These are phyloP conservation scores for Metroxylon sagu DNA, from an alignment of 176 grass and related monocot species.

Conservation along the genomic window DNA sequence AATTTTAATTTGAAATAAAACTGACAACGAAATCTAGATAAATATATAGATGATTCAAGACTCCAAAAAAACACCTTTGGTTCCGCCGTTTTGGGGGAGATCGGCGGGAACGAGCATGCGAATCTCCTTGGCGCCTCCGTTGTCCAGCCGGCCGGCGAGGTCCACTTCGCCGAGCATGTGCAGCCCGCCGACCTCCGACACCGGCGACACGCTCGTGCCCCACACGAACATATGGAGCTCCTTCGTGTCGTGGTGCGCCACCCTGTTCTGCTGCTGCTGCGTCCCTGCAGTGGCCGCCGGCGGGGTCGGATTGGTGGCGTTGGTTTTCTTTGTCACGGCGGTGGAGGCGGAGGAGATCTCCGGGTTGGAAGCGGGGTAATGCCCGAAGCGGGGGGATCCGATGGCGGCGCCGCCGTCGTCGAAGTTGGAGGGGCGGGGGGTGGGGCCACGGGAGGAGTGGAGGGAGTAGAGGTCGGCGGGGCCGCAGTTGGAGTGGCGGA, in stretches of 20 bases:
- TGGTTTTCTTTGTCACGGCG: not conserved
- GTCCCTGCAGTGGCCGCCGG: not conserved
- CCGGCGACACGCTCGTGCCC: conserved; percentile 73
- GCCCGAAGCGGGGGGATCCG: too few species aligned
- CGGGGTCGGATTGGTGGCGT: not conserved
- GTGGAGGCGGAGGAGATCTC: not conserved
- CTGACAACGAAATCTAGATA: too few species aligned
- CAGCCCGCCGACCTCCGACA: conserved; percentile 71
- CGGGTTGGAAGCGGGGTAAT: too few species aligned
- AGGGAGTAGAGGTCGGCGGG: conserved; percentile 49
- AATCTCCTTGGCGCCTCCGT: conserved; percentile 69
- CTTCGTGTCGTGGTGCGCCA: conserved; percentile 58
- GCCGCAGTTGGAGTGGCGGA: conserved; percentile 57
- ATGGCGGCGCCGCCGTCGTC: conserved; percentile 30
- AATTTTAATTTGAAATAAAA: too few species aligned
- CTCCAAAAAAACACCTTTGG: conserved; percentile 44
- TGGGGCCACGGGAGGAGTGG: conserved; percentile 65
- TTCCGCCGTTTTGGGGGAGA: conserved; percentile 37
- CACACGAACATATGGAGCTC: conserved; percentile 99
- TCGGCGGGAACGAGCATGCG: conserved; percentile 74
- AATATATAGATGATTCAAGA: too few species aligned
- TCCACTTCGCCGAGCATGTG: conserved; percentile 29
- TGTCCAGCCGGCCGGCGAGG: conserved; percentile 8
- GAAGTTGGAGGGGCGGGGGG: conserved; percentile 72
- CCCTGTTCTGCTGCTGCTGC: conserved; percentile 2